Conservation (phyloP, 2,329 filamentous ascomycete genomes). For the Sporothrix globosa region DNA sequence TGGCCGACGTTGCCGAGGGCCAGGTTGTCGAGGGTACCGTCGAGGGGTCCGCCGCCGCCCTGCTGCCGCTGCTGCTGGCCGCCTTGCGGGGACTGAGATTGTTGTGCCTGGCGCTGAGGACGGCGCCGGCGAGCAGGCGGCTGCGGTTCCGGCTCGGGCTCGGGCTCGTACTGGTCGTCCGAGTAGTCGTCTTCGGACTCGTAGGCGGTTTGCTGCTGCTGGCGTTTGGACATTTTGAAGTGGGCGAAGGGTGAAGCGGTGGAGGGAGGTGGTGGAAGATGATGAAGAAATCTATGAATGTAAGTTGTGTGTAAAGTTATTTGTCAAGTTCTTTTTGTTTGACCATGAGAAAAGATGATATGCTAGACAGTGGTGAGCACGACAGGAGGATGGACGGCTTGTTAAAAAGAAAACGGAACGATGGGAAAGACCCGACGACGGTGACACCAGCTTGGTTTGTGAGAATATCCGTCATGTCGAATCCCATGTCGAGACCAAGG, state of each 20-base stretch:
- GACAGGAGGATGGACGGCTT: too few species aligned
- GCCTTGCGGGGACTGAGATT: slow-evolving; percentile 40
- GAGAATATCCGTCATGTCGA: too few species aligned
- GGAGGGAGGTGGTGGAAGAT: not conserved
- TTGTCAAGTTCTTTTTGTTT: too few species aligned
- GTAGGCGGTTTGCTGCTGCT: slow-evolving; percentile 40
- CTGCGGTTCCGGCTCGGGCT: slow-evolving; percentile 33
- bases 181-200: slow-evolving; percentile 45
- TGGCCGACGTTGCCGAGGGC: slow-evolving; percentile 45
- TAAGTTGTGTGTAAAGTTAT: too few species aligned
- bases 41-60: slow-evolving; percentile 40
- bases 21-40: slow-evolving; percentile 40
- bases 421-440: too few species aligned
- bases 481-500: too few species aligned
- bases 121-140: slow-evolving; percentile 35
- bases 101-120: slow-evolving; percentile 35
- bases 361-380: too few species aligned
- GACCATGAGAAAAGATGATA: too few species aligned
- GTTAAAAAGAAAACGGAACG: too few species aligned
- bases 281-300: not conserved
- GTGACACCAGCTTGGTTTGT: too few species aligned
- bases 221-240: slow-evolving; percentile 38
- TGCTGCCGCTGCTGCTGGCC: slow-evolving; percentile 40
- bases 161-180: slow-evolving; percentile 40
- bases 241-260: not conserved